Evolutionary conservation across 2,329 filamentous ascomycete genomes (phyloP), one percentile per base, ranked within the genome.

Genomic region (Endocalyx cinctus): DNA sequence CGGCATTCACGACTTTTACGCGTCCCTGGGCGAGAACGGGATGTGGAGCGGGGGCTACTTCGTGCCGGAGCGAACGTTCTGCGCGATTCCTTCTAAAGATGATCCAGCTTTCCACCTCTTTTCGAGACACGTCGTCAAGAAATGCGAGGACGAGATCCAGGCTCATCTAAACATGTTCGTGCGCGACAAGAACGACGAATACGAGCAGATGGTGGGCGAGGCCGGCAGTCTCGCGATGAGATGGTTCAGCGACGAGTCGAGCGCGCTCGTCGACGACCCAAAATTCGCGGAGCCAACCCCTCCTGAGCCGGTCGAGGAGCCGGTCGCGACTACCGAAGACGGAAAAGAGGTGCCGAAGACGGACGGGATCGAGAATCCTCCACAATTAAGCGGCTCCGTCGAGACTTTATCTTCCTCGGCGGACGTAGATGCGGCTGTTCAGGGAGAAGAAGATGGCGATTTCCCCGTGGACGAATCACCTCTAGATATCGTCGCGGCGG

Each of bases 1-100:
- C 1, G 82, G 82, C 0, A 79, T 87, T 45, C 73, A 76, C 13
- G 83, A 90, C 51, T 77, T 89, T 37, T 92, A 89, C 57, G 84
- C 78, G 1, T 82, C 78, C 0, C 70, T 95, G 6, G 86, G 86
- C 0, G 75, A 80, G 51, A 83, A 84, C 35, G 79, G 82, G 2
- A 69, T 74, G 49, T 77, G 73, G 73, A 71, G 64, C 17, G 73
- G 73, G 3, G 73, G 73, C 0, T 77, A 66, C 60, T 80, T 68
- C 52, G 71, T 77, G 0, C 73, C 73, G 0, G 77, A 88, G 46
- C 67, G 88, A 25, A 94, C 87, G 0, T 94, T 94, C 50, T 90
- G 85, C 53, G 82, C 84, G 4, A 61, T 89, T 16, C 82, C 80
- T 0, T 61, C 68, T 12, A 66, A 68, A 15, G 67, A 69, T 4